Evolutionary conservation across 176 grass and related monocot species (phyloP).

Genomic region (Triticum monococcum): DNA sequence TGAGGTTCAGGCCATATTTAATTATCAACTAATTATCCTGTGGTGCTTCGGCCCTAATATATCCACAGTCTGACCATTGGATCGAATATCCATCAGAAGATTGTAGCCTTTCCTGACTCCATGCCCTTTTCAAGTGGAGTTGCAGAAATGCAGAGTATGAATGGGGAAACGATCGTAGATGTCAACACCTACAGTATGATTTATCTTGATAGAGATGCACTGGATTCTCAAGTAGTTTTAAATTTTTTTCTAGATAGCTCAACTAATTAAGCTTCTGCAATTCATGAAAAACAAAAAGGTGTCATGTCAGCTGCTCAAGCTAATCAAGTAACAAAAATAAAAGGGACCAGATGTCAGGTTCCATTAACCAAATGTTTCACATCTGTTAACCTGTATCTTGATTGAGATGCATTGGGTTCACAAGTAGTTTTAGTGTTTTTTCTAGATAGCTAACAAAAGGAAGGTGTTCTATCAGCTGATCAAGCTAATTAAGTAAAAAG

Average conservation of each 20-base stretch:
- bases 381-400: neutral
- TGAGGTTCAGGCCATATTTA: neutral
- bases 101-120: neutral
- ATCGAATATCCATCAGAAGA: neutral
- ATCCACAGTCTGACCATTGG: neutral
- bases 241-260: neutral
- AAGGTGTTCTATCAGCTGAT: too few relatives aligned
- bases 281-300: neutral
- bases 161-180: neutral
- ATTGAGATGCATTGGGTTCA: neutral
- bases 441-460: too few relatives aligned
- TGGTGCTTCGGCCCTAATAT: neutral
- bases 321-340: neutral
- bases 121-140: neutral
- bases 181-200: neutral
- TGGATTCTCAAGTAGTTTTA: neutral
- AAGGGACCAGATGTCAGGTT: neutral
- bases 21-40: neutral
- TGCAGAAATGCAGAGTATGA: neutral
- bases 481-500: too few relatives aligned
- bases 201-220: neutral
- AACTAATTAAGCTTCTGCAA: neutral
- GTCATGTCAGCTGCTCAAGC: neutral
- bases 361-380: too few relatives aligned
- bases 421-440: neutral